Conservation (phyloP, 2,329 filamentous ascomycete species). For the Penicillium concentricum region DNA sequence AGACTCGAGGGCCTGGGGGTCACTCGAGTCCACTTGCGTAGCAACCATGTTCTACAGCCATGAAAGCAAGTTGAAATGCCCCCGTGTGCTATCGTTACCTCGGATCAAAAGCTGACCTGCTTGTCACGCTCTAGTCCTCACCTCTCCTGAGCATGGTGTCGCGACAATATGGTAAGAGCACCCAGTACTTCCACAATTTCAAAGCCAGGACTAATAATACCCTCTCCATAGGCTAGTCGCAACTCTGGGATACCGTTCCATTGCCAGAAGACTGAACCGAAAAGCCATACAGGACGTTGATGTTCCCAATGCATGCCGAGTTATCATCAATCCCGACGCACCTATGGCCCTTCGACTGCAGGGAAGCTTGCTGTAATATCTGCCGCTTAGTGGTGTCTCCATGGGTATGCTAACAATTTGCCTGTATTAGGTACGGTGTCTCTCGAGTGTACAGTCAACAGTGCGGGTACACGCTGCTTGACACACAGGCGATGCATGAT, state of each 20-base stretch:
- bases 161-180: slow-evolving; percentile 81
- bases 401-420: background rate
- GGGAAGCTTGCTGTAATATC: slow-evolving; percentile 71
- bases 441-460: slow-evolving; percentile 85
- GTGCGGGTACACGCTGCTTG: slow-evolving; percentile 78
- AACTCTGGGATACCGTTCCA: slow-evolving; percentile 74
- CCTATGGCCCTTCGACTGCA: slow-evolving; percentile 89
- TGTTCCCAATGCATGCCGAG: slow-evolving; percentile 79
- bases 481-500: slow-evolving; percentile 72
- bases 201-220: slow-evolving; percentile 23
- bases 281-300: slow-evolving; percentile 89
- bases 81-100: background rate
- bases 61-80: slow-evolving; percentile 65
- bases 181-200: background rate
- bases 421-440: slow-evolving; percentile 63
- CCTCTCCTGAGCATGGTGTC: slow-evolving; percentile 82
- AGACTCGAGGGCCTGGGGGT: background rate
- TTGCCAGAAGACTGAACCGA: slow-evolving; percentile 70
- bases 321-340: slow-evolving; percentile 79
- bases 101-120: slow-evolving; percentile 20
- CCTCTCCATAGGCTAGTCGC: slow-evolving; percentile 72
- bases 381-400: background rate
- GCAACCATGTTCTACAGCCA: slow-evolving; percentile 87
- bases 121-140: slow-evolving; percentile 60
- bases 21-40: background rate